Evolutionary conservation across 768 basidiomycete genomes (phyloP).

Genomic region (Lactarius evosmus): DNA sequence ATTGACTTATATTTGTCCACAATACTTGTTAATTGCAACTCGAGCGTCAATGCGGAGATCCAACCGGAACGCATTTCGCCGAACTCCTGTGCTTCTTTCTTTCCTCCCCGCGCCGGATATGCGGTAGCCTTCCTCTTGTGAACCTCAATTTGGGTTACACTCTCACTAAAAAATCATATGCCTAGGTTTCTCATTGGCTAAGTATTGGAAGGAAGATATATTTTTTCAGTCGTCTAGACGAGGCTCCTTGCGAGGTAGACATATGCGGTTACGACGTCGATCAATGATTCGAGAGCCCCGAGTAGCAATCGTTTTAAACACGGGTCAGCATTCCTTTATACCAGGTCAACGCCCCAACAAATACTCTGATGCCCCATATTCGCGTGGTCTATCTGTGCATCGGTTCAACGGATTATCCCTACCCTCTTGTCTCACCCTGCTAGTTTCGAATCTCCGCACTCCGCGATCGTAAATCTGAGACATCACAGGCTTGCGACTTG

Average conservation of each 20-base stretch:
- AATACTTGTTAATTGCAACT: no score
- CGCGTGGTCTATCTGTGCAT: not conserved
- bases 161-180: no score
- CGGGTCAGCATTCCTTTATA: not conserved
- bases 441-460: constrained; percentile 11
- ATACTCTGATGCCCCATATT: not conserved
- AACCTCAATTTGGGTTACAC: not conserved
- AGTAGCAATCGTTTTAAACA: not conserved
- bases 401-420: not conserved
- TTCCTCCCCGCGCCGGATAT: not conserved
- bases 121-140: not conserved
- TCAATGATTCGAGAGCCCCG: not conserved
- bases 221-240: not conserved
- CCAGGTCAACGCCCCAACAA: not conserved
- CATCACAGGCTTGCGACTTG: not conserved
- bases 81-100: not conserved
- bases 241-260: not conserved
- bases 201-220: not conserved
- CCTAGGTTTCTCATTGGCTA: not conserved
- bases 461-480: constrained; percentile 15
- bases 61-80: constrained; percentile 10
- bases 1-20: constrained; percentile 12
- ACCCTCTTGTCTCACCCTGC: not conserved
- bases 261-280: not conserved
- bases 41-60: constrained; percentile 6